phyloP scores from a whole-genome alignment of 768 basidiomycete species.

The Coprinopsis cinerea region DNA sequence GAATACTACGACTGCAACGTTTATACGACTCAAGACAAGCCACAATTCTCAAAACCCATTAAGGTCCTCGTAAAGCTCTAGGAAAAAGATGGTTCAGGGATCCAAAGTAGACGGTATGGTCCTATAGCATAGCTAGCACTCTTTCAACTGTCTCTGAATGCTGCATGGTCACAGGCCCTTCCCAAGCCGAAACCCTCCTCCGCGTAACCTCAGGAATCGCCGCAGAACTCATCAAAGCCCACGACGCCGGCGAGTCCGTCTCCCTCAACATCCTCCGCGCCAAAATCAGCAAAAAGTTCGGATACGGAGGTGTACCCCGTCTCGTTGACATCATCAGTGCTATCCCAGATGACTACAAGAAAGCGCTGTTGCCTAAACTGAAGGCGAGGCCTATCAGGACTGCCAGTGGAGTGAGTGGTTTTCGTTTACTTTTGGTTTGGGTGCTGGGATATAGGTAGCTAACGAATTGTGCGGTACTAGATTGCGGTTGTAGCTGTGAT shows the following conservation, averaged over 20 bases:
- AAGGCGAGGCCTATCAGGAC: slow-evolving; percentile 93
- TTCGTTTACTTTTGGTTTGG: not conserved
- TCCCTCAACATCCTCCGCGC: slow-evolving; percentile 86
- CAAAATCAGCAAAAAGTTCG: slow-evolving; percentile 86
- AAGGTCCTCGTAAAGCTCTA: no score
- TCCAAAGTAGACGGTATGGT: no score
- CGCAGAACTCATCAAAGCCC: slow-evolving; percentile 84
- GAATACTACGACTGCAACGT: no score
- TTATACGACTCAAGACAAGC: no score
- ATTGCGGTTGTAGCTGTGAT: slow-evolving; percentile 99
- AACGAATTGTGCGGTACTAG: no score
- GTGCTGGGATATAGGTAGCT: no score
- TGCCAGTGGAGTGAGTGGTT: slow-evolving; percentile 78
- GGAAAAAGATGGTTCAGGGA: no score
- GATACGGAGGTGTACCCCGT: slow-evolving; percentile 80
- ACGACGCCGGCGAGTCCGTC: slow-evolving; percentile 70
- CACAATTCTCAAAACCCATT: no score
- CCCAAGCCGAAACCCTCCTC: slow-evolving; percentile 86
- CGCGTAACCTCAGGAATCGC: slow-evolving; percentile 94
- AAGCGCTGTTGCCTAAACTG: slow-evolving; percentile 81
- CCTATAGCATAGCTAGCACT: no score
- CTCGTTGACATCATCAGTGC: slow-evolving; percentile 98
- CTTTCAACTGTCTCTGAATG: no score
- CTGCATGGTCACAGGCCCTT: no score
- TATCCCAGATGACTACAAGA: slow-evolving; percentile 96